phyloP scores from a whole-genome alignment of 164 flowering plant genomes.

The Berberis thunbergii region DNA sequence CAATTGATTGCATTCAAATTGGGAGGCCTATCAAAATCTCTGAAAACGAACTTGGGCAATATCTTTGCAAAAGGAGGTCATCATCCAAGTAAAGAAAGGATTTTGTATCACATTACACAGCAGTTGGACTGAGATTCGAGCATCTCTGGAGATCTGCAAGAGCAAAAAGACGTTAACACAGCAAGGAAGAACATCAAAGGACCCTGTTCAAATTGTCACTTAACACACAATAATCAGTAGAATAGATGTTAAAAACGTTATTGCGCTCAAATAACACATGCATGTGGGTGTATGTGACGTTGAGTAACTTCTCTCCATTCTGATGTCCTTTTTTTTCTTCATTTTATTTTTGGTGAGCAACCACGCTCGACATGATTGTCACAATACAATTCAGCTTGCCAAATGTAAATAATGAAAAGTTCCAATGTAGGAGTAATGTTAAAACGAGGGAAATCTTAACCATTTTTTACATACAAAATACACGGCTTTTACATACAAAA shows the following conservation, averaged over 20 bases:
- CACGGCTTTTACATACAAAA: no score
- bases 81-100: neutral
- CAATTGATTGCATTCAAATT: no score
- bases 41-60: neutral
- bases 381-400: no score
- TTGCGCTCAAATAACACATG: neutral
- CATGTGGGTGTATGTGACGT: neutral
- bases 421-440: no score
- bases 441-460: no score
- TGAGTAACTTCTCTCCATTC: neutral
- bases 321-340: neutral
- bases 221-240: neutral
- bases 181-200: no score
- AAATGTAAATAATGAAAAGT: no score
- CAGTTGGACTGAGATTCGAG: conserved; percentile 10
- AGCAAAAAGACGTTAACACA: neutral
- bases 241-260: no score
- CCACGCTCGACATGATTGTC: neutral
- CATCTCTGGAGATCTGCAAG: conserved; percentile 9
- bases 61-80: neutral
- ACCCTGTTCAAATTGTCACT: neutral
- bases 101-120: conserved; percentile 6
- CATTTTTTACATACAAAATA: no score
- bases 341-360: neutral
- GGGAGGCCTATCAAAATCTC: no score